Conservation (phyloP, 176 grass and related monocot species). For the Oryza australiensis region DNA sequence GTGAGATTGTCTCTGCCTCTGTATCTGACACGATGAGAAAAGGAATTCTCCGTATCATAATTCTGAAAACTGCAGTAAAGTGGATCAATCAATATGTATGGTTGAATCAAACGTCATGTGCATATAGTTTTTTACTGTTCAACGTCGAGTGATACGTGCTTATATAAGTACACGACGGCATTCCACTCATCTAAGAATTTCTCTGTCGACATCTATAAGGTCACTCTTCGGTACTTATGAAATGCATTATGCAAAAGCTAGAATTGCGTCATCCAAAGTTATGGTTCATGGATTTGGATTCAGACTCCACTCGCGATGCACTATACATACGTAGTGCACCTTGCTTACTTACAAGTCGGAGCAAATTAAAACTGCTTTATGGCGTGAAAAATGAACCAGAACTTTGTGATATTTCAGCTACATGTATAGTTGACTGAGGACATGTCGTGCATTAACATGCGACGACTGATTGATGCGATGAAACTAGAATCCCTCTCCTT, state of each 20-base stretch:
- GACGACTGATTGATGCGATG: slow-evolving; percentile 20
- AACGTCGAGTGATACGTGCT: not conserved
- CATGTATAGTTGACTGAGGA: slow-evolving; percentile 6
- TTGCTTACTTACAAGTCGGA: slow-evolving; percentile 19
- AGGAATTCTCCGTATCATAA: not conserved
- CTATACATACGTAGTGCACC: not conserved
- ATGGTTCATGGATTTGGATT: slow-evolving; percentile 40
- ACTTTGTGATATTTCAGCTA: slow-evolving; percentile 24
- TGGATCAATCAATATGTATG: not conserved
- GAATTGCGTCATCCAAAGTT: slow-evolving; percentile 35
- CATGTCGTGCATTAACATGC: not conserved
- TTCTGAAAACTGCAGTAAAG: not conserved
- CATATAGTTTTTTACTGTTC: not conserved
- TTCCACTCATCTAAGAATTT: not conserved
- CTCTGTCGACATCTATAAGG: slow-evolving; percentile 25
- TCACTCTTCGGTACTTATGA: not conserved
- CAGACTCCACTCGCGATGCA: slow-evolving; percentile 44
- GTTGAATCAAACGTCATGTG: not conserved
- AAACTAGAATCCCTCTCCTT: not conserved
- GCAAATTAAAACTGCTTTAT: slow-evolving; percentile 24
- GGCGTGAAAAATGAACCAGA: slow-evolving; percentile 20
- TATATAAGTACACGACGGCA: slow-evolving; percentile 13
- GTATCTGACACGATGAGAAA: not conserved
- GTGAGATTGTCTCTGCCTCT: not conserved
- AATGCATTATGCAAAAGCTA: slow-evolving; percentile 23